phyloP scores from a whole-genome alignment of 2,329 filamentous ascomycete species.

The Exophiala mesophila region DNA sequence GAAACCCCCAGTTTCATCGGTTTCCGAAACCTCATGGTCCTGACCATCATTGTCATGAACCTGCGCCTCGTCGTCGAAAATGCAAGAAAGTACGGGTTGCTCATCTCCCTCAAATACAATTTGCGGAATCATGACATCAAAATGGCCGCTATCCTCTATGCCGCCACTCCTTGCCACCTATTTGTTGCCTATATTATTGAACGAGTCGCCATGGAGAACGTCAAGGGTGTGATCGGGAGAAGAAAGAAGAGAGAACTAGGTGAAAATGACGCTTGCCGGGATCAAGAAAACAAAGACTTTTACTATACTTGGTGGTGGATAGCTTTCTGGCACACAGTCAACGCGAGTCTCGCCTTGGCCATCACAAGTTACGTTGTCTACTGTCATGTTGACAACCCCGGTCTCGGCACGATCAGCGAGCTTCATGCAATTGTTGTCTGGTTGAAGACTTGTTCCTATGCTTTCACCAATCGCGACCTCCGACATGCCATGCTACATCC shows the following conservation, averaged over 20 bases:
- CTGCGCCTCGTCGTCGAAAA: constrained; percentile 94
- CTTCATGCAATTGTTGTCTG: constrained; percentile 91
- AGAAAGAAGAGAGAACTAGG: constrained; percentile 48
- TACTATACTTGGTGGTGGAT: constrained; percentile 73
- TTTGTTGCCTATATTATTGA: constrained; percentile 90
- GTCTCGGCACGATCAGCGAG: constrained; percentile 87
- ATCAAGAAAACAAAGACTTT: constrained; percentile 60
- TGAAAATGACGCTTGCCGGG: constrained; percentile 50
- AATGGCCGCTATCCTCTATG: constrained; percentile 72
- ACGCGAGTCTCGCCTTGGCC: constrained; percentile 73
- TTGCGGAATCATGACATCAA: constrained; percentile 72
- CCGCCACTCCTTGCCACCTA: constrained; percentile 84
- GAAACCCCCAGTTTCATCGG: constrained; percentile 79
- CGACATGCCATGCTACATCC: constrained; percentile 85
- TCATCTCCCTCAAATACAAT: constrained; percentile 87
- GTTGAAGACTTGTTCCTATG: constrained; percentile 94
- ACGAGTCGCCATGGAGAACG: constrained; percentile 72
- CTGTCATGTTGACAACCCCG: constrained; percentile 83
- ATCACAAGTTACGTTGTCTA: constrained; percentile 84
- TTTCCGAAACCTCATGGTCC: constrained; percentile 93
- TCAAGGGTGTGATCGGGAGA: constrained; percentile 61
- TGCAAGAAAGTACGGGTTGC: constrained; percentile 71
- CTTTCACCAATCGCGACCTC: constrained; percentile 92
- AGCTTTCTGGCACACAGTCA: constrained; percentile 74
- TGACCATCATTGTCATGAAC: constrained; percentile 88